A percentile compares a stretch with the other conserved stretches of the same genome.
Evolutionary conservation across 2,329 filamentous ascomycete genomes (phyloP).

Genomic region (Fusarium keratoplasticum): DNA sequence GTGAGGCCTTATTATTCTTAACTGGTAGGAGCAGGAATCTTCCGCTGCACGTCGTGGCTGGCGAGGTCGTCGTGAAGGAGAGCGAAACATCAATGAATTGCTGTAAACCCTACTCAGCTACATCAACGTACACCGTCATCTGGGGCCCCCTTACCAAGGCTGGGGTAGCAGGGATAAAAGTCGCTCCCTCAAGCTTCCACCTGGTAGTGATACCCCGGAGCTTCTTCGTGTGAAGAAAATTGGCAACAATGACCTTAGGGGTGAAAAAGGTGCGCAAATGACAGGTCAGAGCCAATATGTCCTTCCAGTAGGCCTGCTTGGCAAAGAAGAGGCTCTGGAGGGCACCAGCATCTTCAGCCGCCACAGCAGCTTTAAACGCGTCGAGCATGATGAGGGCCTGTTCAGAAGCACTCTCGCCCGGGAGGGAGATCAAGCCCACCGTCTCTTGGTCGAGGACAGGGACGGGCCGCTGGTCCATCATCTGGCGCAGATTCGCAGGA

Average conservation of each 20-base stretch:
- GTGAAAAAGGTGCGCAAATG: constrained; percentile 27
- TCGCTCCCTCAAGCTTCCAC: constrained; percentile 22
- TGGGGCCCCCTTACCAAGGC: not conserved
- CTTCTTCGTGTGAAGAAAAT: not conserved
- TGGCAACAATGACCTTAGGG: not conserved
- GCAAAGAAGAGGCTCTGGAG: constrained; percentile 14
- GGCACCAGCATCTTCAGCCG: not conserved
- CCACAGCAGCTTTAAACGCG: constrained; percentile 10
- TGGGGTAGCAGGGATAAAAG: constrained; percentile 24
- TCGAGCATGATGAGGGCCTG: not conserved
- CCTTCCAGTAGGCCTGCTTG: constrained; percentile 33
- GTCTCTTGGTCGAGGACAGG: not conserved
- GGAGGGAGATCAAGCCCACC: not conserved
- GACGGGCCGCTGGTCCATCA: constrained; percentile 20
- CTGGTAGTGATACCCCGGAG: not conserved
- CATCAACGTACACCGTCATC: accelerated
- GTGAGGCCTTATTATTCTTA: accelerated
- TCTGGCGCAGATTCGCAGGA: not conserved
- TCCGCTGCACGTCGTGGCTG: constrained; percentile 3
- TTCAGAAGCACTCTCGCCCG: not conserved
- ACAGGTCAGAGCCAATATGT: constrained; percentile 25
- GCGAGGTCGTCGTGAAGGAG: constrained; percentile 6
- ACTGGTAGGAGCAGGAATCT: constrained; percentile 16
- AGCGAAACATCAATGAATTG: constrained; percentile 25
- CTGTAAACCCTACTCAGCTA: not conserved